A percentile compares a stretch with the other conserved stretches of the same genome.
Conservation (phyloP, 2,329 filamentous ascomycete genomes). For the Knufia petricola region DNA sequence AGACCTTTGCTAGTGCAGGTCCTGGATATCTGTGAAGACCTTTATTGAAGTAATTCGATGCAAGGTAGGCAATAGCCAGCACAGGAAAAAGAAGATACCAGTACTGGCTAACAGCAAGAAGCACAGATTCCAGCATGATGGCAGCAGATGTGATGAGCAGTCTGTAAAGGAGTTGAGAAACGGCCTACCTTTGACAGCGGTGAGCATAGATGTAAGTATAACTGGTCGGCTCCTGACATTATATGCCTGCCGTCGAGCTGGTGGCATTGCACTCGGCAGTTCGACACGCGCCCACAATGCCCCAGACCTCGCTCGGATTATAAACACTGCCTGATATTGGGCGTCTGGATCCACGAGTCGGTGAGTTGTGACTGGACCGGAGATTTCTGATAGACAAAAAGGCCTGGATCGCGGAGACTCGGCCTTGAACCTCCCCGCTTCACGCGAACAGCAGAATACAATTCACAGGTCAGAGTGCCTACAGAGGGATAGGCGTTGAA, state of each 20-base stretch:
- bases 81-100: conserved; percentile 16
- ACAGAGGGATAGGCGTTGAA: neutral
- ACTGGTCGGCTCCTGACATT: neutral
- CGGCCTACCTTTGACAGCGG: neutral
- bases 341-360: no score
- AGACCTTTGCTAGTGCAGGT: conserved; percentile 56
- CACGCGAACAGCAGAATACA: no score
- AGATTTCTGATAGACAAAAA: no score
- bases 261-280: neutral
- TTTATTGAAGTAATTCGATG: conserved; percentile 21
- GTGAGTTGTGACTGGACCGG: no score
- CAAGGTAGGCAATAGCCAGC: conserved; percentile 14
- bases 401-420: no score
- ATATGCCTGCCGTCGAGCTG: neutral
- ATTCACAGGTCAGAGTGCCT: no score
- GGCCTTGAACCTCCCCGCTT: no score
- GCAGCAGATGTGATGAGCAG: neutral
- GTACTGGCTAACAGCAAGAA: conserved; percentile 14
- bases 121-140: conserved; percentile 19
- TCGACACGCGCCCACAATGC: neutral
- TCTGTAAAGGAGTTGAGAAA: neutral
- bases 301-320: neutral
- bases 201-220: neutral
- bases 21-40: conserved; percentile 51
- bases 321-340: no score